Base-by-base conservation (phyloP, 805 yeast species). In the Yarrowia sp. region DNA sequence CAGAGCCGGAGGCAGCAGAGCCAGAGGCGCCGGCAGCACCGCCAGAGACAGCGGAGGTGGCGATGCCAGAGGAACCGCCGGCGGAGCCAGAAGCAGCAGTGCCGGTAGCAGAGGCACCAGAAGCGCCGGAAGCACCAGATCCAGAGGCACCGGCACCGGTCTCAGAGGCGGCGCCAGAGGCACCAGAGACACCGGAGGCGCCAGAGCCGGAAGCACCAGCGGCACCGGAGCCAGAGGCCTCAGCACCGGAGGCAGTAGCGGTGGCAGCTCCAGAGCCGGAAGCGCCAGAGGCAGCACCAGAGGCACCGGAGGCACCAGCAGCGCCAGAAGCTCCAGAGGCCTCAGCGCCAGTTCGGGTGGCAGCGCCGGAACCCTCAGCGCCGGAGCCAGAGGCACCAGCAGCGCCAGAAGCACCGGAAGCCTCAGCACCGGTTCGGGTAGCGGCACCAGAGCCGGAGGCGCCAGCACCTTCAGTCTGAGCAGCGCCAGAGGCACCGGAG, bases 261-360 rank as follows among this genome's bases (percentile, higher is more conserved):
- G n/a, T n/a, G n/a, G n/a, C n/a, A n/a, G n/a, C n/a, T n/a, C n/a
- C n/a, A n/a, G n/a, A n/a, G n/a, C n/a, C n/a, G n/a, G 55, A 36
- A 17, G 43, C 57, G 9, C 18, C 43, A 11, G 57, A 15, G n/a
- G 53, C 39, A 14, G 48, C 48, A 1, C 55, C 55, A 17, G 55
- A 15, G 31, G 68, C 60, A 2, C 63, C 66, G 38, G 48, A 57
- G 51, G 47, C 55, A 13, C 8, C 57, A 35, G 32, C 42, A 15
- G 57, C 42, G 9, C 33, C 43, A 18, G n/a, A 13, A 11, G 28
- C 28, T 22, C 41, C 57, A 18, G 28, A 22, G 28, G 28, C 28
- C 28, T 22, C 28, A 22, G 28, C 28, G 28, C 28, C 28, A 22
- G 28, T 22, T 22, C 28, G 28, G 28, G 28, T 22, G 5, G 28